Base-by-base conservation (phyloP, 2,329 filamentous ascomycete genomes). In the Arthrobotrys conoides region DNA sequence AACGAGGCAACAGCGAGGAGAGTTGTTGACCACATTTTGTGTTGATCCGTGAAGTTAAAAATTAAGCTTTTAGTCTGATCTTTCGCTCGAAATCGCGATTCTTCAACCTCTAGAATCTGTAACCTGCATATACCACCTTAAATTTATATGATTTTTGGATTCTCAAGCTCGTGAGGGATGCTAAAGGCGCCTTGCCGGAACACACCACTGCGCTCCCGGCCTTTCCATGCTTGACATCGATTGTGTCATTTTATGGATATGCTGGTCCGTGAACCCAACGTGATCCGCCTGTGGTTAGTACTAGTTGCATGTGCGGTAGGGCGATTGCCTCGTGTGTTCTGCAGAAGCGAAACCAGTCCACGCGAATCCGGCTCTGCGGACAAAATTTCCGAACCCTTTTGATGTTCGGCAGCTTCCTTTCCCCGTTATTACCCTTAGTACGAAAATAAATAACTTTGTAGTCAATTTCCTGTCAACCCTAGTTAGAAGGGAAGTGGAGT, bases 291-390 rank as follows among this genome's bases (percentile, higher is more conserved):
- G 36, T 22, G n/a, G 6, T n/a, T n/a, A n/a, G n/a, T n/a, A n/a
- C n/a, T n/a, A n/a, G n/a, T 27, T 27, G 27, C 27, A 30, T 30
- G 53, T 44, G 20, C 33, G 20, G 57, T 36, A 44, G 33, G 1
- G 55, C 12, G 8, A 24, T n/a, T 49, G 12, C 53, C 38, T 33
- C 38, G 16, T 33, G 51, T 27, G 33, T 36, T 36, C 9, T 27
- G 30, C 53, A 51, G 71, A 68, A 73, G 64, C 63, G 64, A 69
- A 55, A 44, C 53, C 38, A n/a, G 30, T 18, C 53, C 44, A 61
- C 41, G 53, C 66, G 61, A 67, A 71, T 48, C 67, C 73, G 73
- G 73, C 57, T 77, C 38, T 55, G 53, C 73, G 73, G 73, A 20
- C 63, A 14, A 67, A 22, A 36, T 53, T 77, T 46, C 73, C 67